A percentile compares a stretch with the other conserved stretches of the same genome.
These are phyloP conservation scores for Lactarius hatsudake DNA, from an alignment of 768 basidiomycete species.

Conservation along the genomic window DNA sequence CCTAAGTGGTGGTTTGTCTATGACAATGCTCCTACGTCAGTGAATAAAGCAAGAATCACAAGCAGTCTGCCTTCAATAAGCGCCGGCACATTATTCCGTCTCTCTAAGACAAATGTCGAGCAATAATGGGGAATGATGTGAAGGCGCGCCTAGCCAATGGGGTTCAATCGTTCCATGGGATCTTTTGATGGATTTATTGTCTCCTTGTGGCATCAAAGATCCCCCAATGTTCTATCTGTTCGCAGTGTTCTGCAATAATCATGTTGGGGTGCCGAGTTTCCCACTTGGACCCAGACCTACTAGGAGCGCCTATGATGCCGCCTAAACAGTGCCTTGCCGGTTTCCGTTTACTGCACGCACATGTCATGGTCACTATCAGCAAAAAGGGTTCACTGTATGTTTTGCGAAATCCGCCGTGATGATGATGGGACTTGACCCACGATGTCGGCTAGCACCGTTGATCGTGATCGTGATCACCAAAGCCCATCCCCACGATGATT, in stretches of 20 bases:
- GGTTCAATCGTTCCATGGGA: not conserved
- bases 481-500: not conserved
- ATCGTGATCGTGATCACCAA: not conserved
- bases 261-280: conserved; percentile 2
- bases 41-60: not conserved
- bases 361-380: not conserved
- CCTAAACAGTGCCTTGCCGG: not conserved
- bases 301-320: not conserved
- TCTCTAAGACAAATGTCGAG: not conserved
- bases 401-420: not conserved
- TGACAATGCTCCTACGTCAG: not conserved
- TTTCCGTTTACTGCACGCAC: conserved; percentile 3
- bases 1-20: not conserved
- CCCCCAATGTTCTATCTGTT: not conserved
- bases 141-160: not conserved
- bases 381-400: not conserved
- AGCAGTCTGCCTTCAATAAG: conserved; percentile 2
- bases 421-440: not conserved
- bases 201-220: conserved; percentile 1
- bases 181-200: conserved; percentile 1
- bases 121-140: not conserved
- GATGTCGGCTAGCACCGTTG: not conserved
- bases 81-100: not conserved
- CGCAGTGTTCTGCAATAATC: not conserved
- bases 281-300: not conserved